Evolutionary conservation across 495 filamentous ascomycete genomes (phyloP).

Genomic region (Letharia lupina): DNA sequence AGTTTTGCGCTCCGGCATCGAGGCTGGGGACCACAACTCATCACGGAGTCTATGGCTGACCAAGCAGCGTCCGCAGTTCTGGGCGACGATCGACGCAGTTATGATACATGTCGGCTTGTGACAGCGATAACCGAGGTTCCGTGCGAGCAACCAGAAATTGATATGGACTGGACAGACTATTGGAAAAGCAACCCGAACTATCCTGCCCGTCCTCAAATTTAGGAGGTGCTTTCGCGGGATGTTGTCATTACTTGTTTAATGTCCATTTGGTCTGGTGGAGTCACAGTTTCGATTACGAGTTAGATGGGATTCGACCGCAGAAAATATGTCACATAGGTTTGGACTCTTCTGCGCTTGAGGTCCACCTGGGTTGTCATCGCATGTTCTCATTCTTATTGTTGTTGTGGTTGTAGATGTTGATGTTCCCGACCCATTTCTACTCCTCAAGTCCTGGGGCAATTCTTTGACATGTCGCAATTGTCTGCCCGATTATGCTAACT

Average conservation of each 20-base stretch:
- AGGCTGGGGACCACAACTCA: background rate
- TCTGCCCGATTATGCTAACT: background rate
- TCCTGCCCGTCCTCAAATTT: background rate
- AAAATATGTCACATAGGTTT: no score
- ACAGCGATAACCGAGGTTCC: no score
- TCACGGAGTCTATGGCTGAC: conserved; percentile 4
- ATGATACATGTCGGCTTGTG: background rate
- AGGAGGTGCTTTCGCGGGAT: background rate
- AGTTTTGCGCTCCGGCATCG: background rate
- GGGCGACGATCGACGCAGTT: conserved; percentile 16
- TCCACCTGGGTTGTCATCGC: no score
- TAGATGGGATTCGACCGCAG: no score
- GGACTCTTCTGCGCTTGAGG: no score
- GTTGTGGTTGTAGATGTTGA: no score
- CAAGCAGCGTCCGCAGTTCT: conserved; percentile 9
- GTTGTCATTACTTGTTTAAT: conserved; percentile 8
- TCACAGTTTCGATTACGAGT: conserved; percentile 12
- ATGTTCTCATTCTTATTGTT: no score
- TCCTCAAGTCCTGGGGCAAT: no score
- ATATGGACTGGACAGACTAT: conserved; percentile 5
- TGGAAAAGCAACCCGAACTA: background rate
- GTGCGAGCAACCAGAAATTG: background rate
- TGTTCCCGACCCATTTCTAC: no score
- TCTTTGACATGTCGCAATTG: no score
- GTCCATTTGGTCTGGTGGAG: conserved; percentile 17